These are phyloP conservation scores for Saitozyma podzolica DNA, from an alignment of 768 basidiomycete genomes.

Conservation along the genomic window DNA sequence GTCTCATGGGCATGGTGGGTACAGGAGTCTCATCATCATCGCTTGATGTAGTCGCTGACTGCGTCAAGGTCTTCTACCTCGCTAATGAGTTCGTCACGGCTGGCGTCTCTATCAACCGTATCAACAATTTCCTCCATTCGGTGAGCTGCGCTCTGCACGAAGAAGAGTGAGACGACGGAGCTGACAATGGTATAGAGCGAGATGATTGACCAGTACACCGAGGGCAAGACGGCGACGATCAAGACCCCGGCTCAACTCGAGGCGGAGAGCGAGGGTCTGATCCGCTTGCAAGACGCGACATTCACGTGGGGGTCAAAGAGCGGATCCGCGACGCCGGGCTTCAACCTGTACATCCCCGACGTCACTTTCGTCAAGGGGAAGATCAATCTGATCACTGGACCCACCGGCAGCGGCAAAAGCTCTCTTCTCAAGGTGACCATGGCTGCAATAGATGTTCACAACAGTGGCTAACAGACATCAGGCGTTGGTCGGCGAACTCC, in stretches of 20 bases:
- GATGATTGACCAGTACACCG: constrained; percentile 45
- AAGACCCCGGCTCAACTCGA: constrained; percentile 31
- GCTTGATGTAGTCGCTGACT: constrained; percentile 2
- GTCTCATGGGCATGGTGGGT: constrained; percentile 52
- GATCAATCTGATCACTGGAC: constrained; percentile 54
- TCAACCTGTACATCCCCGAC: constrained; percentile 48
- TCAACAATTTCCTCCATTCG: constrained; percentile 58
- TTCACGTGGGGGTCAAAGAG: constrained; percentile 49
- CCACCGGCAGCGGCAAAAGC: constrained; percentile 53
- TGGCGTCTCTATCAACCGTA: constrained; percentile 67
- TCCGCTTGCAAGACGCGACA: constrained; percentile 46
- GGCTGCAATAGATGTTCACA: not conserved
- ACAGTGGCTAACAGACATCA: constrained; percentile 14
- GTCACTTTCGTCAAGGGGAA: constrained; percentile 52
- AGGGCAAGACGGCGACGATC: constrained; percentile 15
- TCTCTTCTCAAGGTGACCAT: constrained; percentile 39
- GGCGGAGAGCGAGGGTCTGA: constrained; percentile 39
- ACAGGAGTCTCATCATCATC: not conserved
- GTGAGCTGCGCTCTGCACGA: constrained; percentile 55
- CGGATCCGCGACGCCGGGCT: constrained; percentile 54
- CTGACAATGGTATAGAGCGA: constrained; percentile 31
- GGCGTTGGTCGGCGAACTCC: constrained; percentile 55
- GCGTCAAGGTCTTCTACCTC: constrained; percentile 30
- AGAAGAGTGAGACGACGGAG: constrained; percentile 27
- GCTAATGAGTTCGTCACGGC: constrained; percentile 51